Evolutionary conservation across 331 rosid species (phyloP).

Genomic region (Rhamnella rubrinervis): DNA sequence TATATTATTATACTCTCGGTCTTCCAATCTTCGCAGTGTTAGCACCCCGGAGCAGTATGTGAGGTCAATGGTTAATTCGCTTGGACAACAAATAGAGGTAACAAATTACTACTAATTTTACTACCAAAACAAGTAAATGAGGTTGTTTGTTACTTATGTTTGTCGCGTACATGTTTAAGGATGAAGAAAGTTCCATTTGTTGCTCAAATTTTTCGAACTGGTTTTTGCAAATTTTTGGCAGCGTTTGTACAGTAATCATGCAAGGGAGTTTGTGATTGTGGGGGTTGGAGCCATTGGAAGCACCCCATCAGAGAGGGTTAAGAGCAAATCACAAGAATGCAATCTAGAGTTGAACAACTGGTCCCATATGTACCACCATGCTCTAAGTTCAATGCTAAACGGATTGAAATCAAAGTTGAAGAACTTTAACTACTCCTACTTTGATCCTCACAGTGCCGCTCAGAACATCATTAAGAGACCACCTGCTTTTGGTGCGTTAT

Average conservation of each 20-base stretch:
- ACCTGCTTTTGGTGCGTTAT: constrained; percentile 32
- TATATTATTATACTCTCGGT: constrained; percentile 8
- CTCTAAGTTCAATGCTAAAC: constrained; percentile 39
- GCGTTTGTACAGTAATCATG: constrained; percentile 50
- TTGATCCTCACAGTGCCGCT: constrained; percentile 41
- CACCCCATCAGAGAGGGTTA: constrained; percentile 45
- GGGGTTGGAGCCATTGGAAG: constrained; percentile 60
- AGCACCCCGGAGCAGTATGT: constrained; percentile 44
- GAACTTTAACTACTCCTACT: constrained; percentile 44
- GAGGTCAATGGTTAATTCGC: constrained; percentile 41
- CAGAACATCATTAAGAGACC: constrained; percentile 36
- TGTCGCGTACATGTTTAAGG: no score
- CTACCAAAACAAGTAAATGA: background rate
- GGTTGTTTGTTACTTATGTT: background rate
- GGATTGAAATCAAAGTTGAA: constrained; percentile 35
- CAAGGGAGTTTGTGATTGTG: constrained; percentile 41
- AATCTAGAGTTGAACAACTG: constrained; percentile 34
- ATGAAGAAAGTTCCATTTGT: background rate
- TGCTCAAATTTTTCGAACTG: background rate
- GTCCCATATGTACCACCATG: constrained; percentile 37
- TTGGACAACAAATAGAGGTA: constrained; percentile 50
- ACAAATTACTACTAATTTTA: background rate
- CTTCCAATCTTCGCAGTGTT: constrained; percentile 35
- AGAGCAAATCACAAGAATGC: constrained; percentile 48
- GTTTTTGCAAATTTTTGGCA: constrained; percentile 17